Percentiles rank a stretch among this genome's conserved stretches.
Evolutionary conservation across 2,329 filamentous ascomycete genomes (phyloP).

Genomic region (Colletotrichum gloeosporioides): DNA sequence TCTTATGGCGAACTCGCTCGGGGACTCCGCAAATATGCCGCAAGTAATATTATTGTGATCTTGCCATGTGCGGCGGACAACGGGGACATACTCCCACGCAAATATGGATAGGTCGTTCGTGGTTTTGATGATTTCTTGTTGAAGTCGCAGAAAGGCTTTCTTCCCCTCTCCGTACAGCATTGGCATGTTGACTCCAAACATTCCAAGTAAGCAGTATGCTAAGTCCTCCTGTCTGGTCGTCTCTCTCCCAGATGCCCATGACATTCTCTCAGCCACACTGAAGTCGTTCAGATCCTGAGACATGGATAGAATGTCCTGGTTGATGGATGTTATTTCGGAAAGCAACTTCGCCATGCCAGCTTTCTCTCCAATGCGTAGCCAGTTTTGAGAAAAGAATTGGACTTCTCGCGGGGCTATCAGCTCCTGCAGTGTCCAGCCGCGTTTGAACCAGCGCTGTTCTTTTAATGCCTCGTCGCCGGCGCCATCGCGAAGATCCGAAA

Average conservation of each 20-base stretch:
- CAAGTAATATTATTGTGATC: background rate
- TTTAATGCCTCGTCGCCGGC: background rate
- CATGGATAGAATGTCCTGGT: background rate
- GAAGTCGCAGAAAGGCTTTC: background rate
- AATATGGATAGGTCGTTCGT: background rate
- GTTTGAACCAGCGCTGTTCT: background rate
- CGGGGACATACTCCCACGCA: background rate
- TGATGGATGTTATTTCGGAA: background rate
- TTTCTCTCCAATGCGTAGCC: background rate
- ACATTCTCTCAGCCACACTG: background rate
- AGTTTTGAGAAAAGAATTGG: background rate
- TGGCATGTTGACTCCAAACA: background rate
- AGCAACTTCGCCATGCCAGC: background rate
- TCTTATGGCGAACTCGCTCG: background rate
- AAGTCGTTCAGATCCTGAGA: background rate
- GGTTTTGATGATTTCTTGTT: background rate
- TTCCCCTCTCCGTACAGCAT: background rate
- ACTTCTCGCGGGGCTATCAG: background rate
- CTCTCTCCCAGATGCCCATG: background rate
- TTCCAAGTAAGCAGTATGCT: background rate
- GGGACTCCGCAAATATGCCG: background rate
- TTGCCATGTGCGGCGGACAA: background rate
- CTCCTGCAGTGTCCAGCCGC: background rate
- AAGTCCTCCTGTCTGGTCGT: background rate
- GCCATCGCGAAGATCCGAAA: background rate